A percentile compares a stretch with the other conserved stretches of the same genome.
phyloP scores from a whole-genome alignment of 2,329 filamentous ascomycete species.

The Endothia cerciana region DNA sequence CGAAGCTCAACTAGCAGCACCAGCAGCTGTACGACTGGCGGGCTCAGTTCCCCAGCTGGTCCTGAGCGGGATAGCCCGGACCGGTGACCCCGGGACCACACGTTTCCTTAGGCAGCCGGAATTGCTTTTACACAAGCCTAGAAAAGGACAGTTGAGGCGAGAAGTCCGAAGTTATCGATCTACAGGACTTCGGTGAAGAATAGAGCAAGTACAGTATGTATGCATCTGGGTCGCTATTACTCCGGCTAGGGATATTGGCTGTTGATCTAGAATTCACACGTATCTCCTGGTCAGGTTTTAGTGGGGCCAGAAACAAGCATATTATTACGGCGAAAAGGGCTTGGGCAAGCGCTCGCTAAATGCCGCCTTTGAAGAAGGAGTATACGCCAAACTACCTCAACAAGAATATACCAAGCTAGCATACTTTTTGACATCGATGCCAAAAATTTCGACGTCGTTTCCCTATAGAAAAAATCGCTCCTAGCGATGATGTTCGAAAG shows the following conservation, averaged over 20 bases:
- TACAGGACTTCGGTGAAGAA: not conserved
- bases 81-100: not conserved
- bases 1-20: not conserved
- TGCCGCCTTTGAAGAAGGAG: not conserved
- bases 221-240: not conserved
- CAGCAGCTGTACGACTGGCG: not conserved
- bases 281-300: not conserved
- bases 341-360: not conserved
- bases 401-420: conserved; percentile 2
- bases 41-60: conserved; percentile 10
- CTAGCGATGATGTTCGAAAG: conserved; percentile 3
- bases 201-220: not conserved
- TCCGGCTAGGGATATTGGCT: not conserved
- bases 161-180: not conserved
- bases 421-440: conserved; percentile 7
- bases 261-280: not conserved
- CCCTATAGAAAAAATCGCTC: not conserved
- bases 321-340: not conserved
- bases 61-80: conserved; percentile 8
- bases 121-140: not conserved
- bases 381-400: conserved; percentile 1
- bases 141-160: not conserved
- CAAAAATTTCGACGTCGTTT: conserved; percentile 6
- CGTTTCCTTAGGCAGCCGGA: not conserved
- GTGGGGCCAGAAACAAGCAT: not conserved